These are phyloP conservation scores for Dryas alaskensis DNA, from an alignment of 306 rosid genomes.

Conservation along the genomic window DNA sequence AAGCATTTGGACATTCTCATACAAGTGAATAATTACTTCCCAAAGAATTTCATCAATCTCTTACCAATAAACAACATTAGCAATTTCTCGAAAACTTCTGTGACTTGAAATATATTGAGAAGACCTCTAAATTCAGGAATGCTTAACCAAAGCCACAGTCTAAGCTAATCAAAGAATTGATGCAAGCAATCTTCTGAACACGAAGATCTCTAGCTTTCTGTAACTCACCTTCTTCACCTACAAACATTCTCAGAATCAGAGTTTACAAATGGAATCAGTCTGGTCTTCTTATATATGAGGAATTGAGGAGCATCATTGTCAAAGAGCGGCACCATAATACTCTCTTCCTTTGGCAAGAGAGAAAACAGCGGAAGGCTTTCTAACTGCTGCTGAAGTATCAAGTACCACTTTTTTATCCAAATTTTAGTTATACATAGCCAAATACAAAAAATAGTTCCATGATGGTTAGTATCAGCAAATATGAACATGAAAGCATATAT, in stretches of 20 bases:
- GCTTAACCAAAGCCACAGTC: neutral
- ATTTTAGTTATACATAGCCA: neutral
- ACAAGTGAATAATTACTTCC: neutral
- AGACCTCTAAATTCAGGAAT: neutral
- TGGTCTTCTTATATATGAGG: neutral
- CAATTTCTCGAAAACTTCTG: neutral
- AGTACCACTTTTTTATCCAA: neutral
- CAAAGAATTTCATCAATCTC: neutral
- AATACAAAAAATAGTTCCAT: conserved; percentile 1
- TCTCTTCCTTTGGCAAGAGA: neutral
- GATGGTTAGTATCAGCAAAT: neutral
- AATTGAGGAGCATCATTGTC: neutral
- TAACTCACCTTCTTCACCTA: neutral
- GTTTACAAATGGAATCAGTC: neutral
- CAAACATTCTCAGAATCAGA: neutral
- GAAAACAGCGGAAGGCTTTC: neutral
- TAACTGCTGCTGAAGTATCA: conserved; percentile 5
- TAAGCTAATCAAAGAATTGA: neutral
- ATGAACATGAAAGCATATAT: neutral
- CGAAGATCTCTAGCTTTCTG: neutral
- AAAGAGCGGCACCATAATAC: neutral
- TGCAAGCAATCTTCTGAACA: neutral
- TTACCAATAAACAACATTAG: neutral
- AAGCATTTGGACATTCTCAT: neutral
- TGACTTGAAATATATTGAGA: neutral